Conservation (phyloP, 2,329 filamentous ascomycete species). For the Fusarium vanettenii region DNA sequence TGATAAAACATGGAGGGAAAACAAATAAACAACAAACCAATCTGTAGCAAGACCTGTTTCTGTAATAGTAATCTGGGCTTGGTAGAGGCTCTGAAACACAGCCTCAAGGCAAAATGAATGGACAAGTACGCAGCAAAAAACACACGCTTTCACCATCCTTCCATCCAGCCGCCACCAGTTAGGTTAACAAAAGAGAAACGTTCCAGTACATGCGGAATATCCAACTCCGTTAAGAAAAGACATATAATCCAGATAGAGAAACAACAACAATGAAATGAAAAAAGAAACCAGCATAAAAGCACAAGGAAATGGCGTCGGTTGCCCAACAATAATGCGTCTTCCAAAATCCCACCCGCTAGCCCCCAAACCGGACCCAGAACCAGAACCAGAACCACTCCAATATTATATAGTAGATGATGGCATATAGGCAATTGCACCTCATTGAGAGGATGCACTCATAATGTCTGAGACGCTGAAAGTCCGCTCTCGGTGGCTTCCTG, state of each 20-base stretch:
- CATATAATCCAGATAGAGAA: conserved; percentile 10
- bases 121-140: conserved; percentile 26
- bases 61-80: conserved; percentile 21
- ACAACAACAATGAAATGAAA: conserved; percentile 21
- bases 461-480: conserved; percentile 10
- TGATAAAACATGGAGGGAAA: conserved; percentile 6
- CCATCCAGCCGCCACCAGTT: conserved; percentile 13
- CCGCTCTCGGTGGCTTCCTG: background rate
- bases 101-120: conserved; percentile 7
- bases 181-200: background rate
- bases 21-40: conserved; percentile 17
- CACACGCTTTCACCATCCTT: conserved; percentile 24
- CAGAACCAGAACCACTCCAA: conserved; percentile 31
- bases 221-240: conserved; percentile 28
- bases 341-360: conserved; percentile 37
- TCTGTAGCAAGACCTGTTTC: conserved; percentile 20
- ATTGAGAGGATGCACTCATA: background rate
- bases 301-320: conserved; percentile 38
- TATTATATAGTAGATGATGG: conserved; percentile 39
- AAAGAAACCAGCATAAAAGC: conserved; percentile 18
- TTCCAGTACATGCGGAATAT: conserved; percentile 22
- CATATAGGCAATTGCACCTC: background rate
- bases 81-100: conserved; percentile 9
- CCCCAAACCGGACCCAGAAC: conserved; percentile 26
- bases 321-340: conserved; percentile 46